These are phyloP conservation scores for Ascodesmis nigricans DNA, from an alignment of 495 filamentous ascomycete genomes.

Conservation along the genomic window DNA sequence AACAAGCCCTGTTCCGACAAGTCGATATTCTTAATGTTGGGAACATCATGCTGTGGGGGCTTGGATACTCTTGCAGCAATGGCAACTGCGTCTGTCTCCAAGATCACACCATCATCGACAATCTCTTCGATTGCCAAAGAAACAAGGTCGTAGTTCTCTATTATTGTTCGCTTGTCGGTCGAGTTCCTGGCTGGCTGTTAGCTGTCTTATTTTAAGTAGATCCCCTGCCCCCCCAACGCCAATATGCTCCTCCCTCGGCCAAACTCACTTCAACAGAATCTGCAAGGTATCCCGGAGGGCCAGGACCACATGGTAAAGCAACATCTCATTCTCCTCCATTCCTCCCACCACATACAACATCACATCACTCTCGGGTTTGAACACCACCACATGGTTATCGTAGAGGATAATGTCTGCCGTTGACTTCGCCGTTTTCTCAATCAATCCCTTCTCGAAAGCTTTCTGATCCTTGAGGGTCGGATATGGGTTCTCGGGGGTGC, in stretches of 20 bases:
- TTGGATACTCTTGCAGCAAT: constrained; percentile 77
- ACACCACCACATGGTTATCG: constrained; percentile 83
- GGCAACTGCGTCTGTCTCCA: constrained; percentile 87
- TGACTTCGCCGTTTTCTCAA: constrained; percentile 93
- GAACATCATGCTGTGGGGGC: constrained; percentile 73
- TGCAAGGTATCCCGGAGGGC: constrained; percentile 74
- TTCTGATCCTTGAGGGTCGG: constrained; percentile 79
- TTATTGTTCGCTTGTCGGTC: constrained; percentile 87
- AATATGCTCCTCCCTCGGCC: not conserved
- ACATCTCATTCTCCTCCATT: constrained; percentile 84
- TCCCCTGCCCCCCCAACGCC: not conserved
- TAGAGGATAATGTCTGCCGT: constrained; percentile 88
- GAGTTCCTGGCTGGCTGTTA: constrained; percentile 38
- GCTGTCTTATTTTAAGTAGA: not conserved
- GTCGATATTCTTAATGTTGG: constrained; percentile 78
- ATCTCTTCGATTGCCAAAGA: constrained; percentile 88
- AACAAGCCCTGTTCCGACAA: constrained; percentile 87
- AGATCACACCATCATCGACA: constrained; percentile 85
- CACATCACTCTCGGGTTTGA: constrained; percentile 93
- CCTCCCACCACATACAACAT: constrained; percentile 90
- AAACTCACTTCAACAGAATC: constrained; percentile 68
- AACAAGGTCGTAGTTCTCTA: constrained; percentile 92
- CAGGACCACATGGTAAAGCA: constrained; percentile 82
- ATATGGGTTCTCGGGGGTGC: constrained; percentile 43
- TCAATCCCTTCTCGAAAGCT: constrained; percentile 81